Conservation (phyloP, 306 rosid genomes). For the Quercus ilex region DNA sequence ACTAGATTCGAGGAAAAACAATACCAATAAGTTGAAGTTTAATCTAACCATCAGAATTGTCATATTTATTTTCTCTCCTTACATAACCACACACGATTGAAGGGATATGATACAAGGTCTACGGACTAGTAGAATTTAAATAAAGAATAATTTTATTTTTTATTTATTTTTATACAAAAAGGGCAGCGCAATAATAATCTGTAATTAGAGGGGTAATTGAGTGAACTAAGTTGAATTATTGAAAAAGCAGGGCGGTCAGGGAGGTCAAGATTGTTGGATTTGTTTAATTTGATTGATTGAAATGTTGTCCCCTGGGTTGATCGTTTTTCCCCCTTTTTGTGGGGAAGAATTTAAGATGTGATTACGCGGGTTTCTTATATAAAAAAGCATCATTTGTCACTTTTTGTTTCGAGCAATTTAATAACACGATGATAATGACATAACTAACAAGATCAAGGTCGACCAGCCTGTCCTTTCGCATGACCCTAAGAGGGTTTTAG, state of each 20-base stretch:
- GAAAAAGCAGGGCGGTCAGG: constrained; percentile 29
- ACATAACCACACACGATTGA: too few relatives aligned
- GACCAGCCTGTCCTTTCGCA: neutral
- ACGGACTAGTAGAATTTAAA: too few relatives aligned
- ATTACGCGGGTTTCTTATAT: constrained; percentile 18
- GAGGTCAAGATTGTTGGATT: constrained; percentile 25
- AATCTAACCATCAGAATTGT: too few relatives aligned
- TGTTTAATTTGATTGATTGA: constrained; percentile 22
- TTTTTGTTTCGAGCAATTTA: neutral
- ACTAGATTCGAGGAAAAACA: too few relatives aligned
- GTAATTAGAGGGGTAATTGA: constrained; percentile 21
- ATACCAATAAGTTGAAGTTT: too few relatives aligned
- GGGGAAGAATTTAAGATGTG: constrained; percentile 27
- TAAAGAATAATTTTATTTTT: too few relatives aligned
- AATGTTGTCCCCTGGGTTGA: constrained; percentile 33
- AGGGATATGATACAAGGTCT: too few relatives aligned
- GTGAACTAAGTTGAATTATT: constrained; percentile 31
- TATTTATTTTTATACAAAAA: too few relatives aligned
- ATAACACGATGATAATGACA: constrained; percentile 13
- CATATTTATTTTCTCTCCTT: too few relatives aligned
- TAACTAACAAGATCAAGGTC: neutral
- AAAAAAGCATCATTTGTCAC: constrained; percentile 8
- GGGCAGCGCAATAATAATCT: constrained; percentile 9
- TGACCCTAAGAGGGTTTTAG: neutral
- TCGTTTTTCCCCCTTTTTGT: constrained; percentile 10